These are phyloP conservation scores for Phialemoniopsis sp. DNA, from an alignment of 2,329 filamentous ascomycete species.

Conservation along the genomic window DNA sequence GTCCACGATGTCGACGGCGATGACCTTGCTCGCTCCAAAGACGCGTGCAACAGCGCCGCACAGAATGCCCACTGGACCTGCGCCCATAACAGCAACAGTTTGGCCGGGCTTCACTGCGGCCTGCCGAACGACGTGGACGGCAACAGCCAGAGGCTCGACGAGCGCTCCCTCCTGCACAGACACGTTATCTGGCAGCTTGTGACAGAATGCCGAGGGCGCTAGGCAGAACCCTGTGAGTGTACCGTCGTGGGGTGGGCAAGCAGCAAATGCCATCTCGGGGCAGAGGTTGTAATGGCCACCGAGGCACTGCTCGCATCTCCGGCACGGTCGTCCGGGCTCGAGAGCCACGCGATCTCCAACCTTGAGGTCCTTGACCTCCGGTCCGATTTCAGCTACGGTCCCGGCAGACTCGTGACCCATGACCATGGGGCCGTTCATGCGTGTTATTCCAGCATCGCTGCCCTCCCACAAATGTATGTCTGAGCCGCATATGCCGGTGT, in stretches of 20 bases:
- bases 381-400: conserved; percentile 68
- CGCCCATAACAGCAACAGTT: conserved; percentile 79
- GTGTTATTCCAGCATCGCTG: too few relatives aligned
- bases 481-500: conserved; percentile 84
- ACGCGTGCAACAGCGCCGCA: conserved; percentile 85
- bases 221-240: conserved; percentile 84
- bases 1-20: conserved; percentile 82
- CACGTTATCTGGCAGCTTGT: conserved; percentile 76
- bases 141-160: conserved; percentile 83
- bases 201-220: conserved; percentile 86
- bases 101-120: conserved; percentile 69
- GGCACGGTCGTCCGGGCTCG: conserved; percentile 86
- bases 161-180: conserved; percentile 83
- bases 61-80: conserved; percentile 81
- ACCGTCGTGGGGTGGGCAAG: conserved; percentile 88
- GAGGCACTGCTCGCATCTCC: conserved; percentile 73
- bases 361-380: conserved; percentile 57
- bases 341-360: conserved; percentile 81
- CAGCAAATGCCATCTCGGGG: conserved; percentile 82
- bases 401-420: conserved; percentile 71
- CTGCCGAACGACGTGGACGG: conserved; percentile 81
- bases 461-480: conserved; percentile 80
- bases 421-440: conserved; percentile 67
- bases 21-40: conserved; percentile 78
- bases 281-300: conserved; percentile 88